Evolutionary conservation across 208 protist species (phyloP), one percentile per base, ranked within the genome.

Genomic region (Trypanosoma platydactyli): DNA sequence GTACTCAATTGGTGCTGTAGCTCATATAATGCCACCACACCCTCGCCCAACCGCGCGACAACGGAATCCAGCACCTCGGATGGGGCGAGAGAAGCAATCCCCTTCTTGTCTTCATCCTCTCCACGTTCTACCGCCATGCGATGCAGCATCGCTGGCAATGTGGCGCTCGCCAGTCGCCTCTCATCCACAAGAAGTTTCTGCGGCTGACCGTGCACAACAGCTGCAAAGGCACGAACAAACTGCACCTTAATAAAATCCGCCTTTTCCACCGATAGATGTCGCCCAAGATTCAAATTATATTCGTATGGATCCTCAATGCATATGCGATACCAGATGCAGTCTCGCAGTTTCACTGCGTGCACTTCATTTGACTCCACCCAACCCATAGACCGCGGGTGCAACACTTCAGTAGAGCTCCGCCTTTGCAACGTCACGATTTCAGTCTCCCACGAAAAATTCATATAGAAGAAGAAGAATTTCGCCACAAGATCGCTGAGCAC

Each of bases 301-400:
- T 94, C 89, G 68, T 92, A 94, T 22, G 80, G 72, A 57, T 94
- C 89, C 42, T 92, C 86, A 56, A 94, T 91, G 65, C 77, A 92
- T 35, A 92, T 66, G 42, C 68, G 46, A 63, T 89, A 83, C 67
- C 77, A 90, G 56, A 84, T 62, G 15, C 83, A 76, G 35, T 89
- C 45, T 15, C 79, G 54, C n/a, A 86, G 58, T 18, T 76, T 40
- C 27, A 66, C 24, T 12, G 57, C 55, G 27, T 63, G 27, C 40
- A 78, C 35, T 18, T 80, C 78, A 48, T 79, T 51, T 2, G 40
- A 60, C n/a, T 25, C 52, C 9, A 65, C 40, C 85, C 88, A 91
- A 16, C 63, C 70, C 9, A 84, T 68, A 9, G 33, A 38, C 9
- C 33, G 30, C 73, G 3, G 5, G 20, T 42, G 3, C 50, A 24